Base-by-base conservation (phyloP, 805 yeast genomes). In the Candida bentonensis region DNA sequence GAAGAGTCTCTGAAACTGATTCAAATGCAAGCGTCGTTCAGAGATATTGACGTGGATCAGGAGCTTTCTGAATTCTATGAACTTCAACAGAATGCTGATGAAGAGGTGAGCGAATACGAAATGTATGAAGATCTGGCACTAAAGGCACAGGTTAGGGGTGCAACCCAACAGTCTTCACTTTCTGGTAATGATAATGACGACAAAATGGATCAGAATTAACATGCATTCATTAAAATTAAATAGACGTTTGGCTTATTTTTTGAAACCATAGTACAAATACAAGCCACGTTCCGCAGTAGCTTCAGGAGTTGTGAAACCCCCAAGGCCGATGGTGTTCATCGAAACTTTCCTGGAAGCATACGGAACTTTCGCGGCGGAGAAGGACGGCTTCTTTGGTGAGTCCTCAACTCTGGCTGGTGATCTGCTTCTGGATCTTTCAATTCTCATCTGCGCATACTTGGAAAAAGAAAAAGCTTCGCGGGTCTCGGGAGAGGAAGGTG, bases 241-340 rank as follows among this genome's bases (percentile, higher is more conserved):
- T 25, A 25, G 27, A 25, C 13, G 27, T 13, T 25, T 25, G 13
- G 13, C 13, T 30, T n/a, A 30, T n/a, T 30, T 30, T 9, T 17
- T 11, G 36, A 30, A 30, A 4, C 17, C 36, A 30, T 30, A 30
- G 36, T 30, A 30, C 17, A 30, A 30, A 15, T 30, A 30, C 36
- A 30, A n/a, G 20, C 36, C 36, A 17, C 36, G 36, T n/a, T 30
- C 36, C 20, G 36, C 36, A 9, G 36, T n/a, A 7, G 36, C 36
- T 11, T 7, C 36, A 7, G 7, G 20, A 15, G 13, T 30, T 11
- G 36, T 30, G 36, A 30, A 30, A 17, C 36, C 36, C 17, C 36
- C 36, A n/a, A 30, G 36, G 36, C 36, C 36, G n/a, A 30, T 30
- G 36, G 36, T 30, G 20, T 30, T 30, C 17, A 30, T n/a, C 17